phyloP scores from a whole-genome alignment of 495 filamentous ascomycete species.

The Choiromyces venosus region DNA sequence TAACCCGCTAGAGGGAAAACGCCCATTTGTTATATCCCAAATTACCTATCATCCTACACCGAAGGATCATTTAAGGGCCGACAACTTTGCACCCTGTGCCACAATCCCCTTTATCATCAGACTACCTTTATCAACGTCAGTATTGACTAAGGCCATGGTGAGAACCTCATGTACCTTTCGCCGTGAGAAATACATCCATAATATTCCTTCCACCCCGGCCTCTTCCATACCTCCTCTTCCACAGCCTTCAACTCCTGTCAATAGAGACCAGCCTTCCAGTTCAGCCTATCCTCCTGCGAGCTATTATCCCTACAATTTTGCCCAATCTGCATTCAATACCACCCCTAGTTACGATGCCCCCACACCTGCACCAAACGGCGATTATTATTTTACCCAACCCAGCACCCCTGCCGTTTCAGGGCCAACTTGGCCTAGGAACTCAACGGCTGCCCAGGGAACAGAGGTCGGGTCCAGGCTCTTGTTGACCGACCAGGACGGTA shows the following conservation, averaged over 20 bases:
- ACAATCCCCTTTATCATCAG: slow-evolving; percentile 35
- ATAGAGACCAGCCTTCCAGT: slow-evolving; percentile 7
- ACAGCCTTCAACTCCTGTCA: not conserved
- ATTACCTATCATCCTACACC: slow-evolving; percentile 32
- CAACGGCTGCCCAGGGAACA: slow-evolving; percentile 4
- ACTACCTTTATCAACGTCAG: slow-evolving; percentile 23
- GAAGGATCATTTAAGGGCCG: slow-evolving; percentile 31
- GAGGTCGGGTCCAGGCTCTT: slow-evolving; percentile 17
- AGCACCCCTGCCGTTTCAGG: slow-evolving; percentile 16
- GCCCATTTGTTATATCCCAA: slow-evolving; percentile 29
- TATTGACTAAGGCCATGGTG: slow-evolving; percentile 28
- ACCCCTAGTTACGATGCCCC: slow-evolving; percentile 29
- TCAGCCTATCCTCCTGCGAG: slow-evolving; percentile 6
- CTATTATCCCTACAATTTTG: slow-evolving; percentile 26
- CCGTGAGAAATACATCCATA: slow-evolving; percentile 19
- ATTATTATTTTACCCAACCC: slow-evolving; percentile 28
- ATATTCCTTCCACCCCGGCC: not conserved
- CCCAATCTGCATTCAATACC: slow-evolving; percentile 26
- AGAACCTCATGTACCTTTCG: slow-evolving; percentile 26
- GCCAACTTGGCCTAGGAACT: slow-evolving; percentile 27
- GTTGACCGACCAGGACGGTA: slow-evolving; percentile 20
- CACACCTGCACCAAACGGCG: slow-evolving; percentile 25
- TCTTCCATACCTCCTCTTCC: not conserved
- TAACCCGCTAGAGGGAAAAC: slow-evolving; percentile 25
- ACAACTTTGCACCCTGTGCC: slow-evolving; percentile 33